These are phyloP conservation scores for Vishniacozyma victoriae DNA, from an alignment of 768 basidiomycete species.

Conservation along the genomic window DNA sequence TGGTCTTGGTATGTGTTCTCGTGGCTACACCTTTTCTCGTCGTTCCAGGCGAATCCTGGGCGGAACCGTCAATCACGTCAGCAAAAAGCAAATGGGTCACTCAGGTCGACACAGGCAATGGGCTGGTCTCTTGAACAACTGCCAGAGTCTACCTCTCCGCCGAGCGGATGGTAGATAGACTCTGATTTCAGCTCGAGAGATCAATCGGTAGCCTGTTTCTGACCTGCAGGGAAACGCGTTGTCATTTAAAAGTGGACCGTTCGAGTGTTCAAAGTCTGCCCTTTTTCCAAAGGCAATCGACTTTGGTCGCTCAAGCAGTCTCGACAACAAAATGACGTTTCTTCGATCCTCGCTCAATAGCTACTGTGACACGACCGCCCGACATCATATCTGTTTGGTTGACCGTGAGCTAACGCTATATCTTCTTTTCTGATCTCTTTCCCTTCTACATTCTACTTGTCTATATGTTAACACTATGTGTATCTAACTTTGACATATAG, in stretches of 20 bases:
- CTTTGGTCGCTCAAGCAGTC: no score
- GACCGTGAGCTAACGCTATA: background rate
- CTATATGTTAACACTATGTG: constrained; percentile 3
- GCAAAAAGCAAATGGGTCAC: no score
- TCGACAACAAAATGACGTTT: no score
- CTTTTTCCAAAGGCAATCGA: no score
- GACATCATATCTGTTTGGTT: background rate
- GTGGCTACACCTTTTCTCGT: constrained; percentile 2
- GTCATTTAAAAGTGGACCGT: no score
- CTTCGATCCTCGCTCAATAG: background rate
- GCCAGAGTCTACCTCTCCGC: background rate
- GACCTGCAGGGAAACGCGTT: no score
- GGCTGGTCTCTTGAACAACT: background rate
- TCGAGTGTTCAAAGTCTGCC: no score
- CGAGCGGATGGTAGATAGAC: no score
- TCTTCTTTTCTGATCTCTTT: background rate
- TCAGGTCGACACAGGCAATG: background rate
- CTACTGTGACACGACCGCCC: background rate
- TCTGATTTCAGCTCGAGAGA: no score
- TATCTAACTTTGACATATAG: constrained; percentile 50
- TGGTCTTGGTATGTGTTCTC: constrained; percentile 85
- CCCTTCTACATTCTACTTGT: constrained; percentile 5
- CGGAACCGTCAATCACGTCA: constrained; percentile 16
- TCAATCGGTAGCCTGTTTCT: no score
- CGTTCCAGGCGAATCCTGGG: constrained; percentile 11